phyloP scores from a whole-genome alignment of 2,329 filamentous ascomycete genomes.

The Neofusicoccum umdonicola region DNA sequence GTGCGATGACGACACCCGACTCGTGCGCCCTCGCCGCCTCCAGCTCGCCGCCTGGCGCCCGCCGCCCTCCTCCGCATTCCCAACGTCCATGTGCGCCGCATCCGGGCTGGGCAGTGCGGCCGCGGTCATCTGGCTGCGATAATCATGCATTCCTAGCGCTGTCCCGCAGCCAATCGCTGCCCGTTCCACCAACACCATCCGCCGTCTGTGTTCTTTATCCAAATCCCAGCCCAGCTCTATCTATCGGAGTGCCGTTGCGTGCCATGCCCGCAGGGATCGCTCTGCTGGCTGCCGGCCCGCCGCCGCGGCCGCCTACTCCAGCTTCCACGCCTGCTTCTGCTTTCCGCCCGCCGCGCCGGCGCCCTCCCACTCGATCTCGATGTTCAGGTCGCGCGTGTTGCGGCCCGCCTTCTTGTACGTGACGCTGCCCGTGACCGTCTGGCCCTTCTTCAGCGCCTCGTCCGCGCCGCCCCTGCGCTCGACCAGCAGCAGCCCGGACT shows the following conservation, averaged over 20 bases:
- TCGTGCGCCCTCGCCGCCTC: background rate
- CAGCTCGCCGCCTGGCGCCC: background rate
- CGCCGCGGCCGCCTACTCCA: constrained; percentile 24
- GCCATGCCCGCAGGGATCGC: constrained; percentile 24
- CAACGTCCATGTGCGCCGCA: background rate
- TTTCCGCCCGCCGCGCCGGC: constrained; percentile 24
- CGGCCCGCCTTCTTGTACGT: constrained; percentile 63
- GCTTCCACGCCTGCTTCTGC: constrained; percentile 30
- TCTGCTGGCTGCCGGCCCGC: background rate
- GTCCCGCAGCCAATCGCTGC: background rate
- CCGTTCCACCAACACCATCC: background rate
- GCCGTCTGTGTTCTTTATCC: no score
- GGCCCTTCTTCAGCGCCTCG: constrained; percentile 51
- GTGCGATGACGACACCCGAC: constrained; percentile 11
- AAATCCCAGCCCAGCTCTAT: constrained; percentile 10
- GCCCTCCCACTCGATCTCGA: constrained; percentile 38
- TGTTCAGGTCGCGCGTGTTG: constrained; percentile 40
- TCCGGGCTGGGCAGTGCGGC: background rate
- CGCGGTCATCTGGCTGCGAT: background rate
- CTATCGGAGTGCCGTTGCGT: background rate
- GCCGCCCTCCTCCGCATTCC: constrained; percentile 1
- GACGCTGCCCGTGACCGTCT: constrained; percentile 64
- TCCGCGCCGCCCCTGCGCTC: constrained; percentile 54
- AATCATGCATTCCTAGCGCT: constrained; percentile 10
- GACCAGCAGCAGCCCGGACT: constrained; percentile 73